A percentile compares a stretch with the other conserved stretches of the same genome.
Evolutionary conservation across 1,139 yeast genomes (phyloP).

Genomic region (Geotrichum cucujoidarum): DNA sequence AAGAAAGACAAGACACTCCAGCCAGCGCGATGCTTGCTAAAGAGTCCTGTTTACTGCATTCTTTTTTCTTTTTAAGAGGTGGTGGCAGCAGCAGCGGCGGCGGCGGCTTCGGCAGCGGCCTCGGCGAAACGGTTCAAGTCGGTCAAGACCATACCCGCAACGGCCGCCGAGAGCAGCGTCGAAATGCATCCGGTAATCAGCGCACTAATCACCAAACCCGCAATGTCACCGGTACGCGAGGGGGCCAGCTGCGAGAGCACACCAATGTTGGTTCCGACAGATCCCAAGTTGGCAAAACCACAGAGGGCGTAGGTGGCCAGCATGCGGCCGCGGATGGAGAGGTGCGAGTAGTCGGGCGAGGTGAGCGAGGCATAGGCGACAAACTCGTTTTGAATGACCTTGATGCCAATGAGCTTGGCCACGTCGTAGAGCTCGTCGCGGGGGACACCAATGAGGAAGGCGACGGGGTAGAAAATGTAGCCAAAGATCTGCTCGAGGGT

Average conservation of each 20-base stretch:
- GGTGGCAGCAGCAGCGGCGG: conserved; percentile 4
- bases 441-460: conserved; percentile 60
- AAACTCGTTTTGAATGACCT: conserved; percentile 60
- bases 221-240: conserved; percentile 47
- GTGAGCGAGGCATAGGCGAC: conserved; percentile 50
- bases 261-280: conserved; percentile 61
- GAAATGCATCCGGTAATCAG: conserved; percentile 53
- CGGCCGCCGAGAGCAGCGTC: conserved; percentile 56
- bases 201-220: conserved; percentile 48
- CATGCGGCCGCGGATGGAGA: conserved; percentile 52
- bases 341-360: conserved; percentile 44
- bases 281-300: conserved; percentile 63
- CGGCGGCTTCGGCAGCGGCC: conserved; percentile 14
- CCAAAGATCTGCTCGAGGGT: conserved; percentile 55
- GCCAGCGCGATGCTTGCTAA: not conserved
- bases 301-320: conserved; percentile 62
- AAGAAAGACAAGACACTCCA: not conserved
- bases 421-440: conserved; percentile 51
- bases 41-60: too few species aligned
- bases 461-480: conserved; percentile 56
- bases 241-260: conserved; percentile 59
- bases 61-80: not conserved
- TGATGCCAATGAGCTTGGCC: conserved; percentile 52
- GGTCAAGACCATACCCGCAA: conserved; percentile 64
- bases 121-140: conserved; percentile 37